A percentile compares a stretch with the other conserved stretches of the same genome.
phyloP scores from a whole-genome alignment of 345 rosid species.

The Syzygium oleosum region DNA sequence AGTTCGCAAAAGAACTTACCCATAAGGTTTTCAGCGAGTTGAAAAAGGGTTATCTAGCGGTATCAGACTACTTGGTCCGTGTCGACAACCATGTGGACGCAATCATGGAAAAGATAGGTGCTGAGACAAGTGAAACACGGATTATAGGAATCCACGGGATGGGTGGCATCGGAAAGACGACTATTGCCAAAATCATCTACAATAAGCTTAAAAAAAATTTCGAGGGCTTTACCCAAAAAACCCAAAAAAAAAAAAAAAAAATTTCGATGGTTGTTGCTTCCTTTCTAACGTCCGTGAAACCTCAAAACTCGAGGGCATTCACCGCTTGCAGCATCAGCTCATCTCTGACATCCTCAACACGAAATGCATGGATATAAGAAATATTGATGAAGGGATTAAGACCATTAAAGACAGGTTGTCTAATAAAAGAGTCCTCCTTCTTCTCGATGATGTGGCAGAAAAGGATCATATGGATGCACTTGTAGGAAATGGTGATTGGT shows the following conservation, averaged over 20 bases:
- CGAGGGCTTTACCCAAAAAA: too few species aligned
- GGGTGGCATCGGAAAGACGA: not conserved
- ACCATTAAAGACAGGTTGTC: rapidly evolving
- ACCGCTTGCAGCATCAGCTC: rapidly evolving
- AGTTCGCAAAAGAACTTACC: rapidly evolving
- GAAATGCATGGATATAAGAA: rapidly evolving
- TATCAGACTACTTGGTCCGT: rapidly evolving
- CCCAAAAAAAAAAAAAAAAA: too few species aligned
- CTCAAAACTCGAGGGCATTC: rapidly evolving
- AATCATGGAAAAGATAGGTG: not conserved
- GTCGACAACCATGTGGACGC: rapidly evolving
- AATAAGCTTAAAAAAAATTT: rapidly evolving
- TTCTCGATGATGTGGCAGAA: not conserved
- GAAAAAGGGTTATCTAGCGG: rapidly evolving
- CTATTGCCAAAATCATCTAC: not conserved
- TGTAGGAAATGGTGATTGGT: not conserved
- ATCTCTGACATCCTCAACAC: rapidly evolving
- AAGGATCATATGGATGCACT: rapidly evolving
- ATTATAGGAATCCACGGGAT: not conserved
- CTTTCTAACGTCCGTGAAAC: rapidly evolving
- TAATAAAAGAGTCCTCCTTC: not conserved
- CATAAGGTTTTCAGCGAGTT: rapidly evolving
- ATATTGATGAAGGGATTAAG: rapidly evolving
- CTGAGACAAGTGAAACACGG: rapidly evolving
- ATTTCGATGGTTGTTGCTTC: not conserved